These are phyloP conservation scores for Knoxia roxburghii DNA, from an alignment of 257 asterid genomes.

Conservation along the genomic window DNA sequence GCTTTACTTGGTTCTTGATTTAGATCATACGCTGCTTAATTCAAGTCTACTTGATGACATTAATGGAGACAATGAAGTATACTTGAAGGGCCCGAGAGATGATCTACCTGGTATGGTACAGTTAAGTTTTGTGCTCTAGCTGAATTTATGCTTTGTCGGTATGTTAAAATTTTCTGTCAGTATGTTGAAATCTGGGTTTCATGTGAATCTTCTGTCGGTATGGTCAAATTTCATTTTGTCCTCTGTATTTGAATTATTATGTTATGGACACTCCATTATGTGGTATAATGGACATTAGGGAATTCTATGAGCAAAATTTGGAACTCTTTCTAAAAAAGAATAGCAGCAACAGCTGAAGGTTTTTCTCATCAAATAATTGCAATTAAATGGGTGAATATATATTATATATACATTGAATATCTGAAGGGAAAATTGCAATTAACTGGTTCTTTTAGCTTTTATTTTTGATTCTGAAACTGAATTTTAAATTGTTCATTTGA, in stretches of 20 bases:
- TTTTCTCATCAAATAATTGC: too few species aligned
- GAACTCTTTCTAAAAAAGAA: too few species aligned
- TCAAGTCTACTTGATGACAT: slow-evolving; percentile 56
- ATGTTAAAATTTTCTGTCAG: neutral
- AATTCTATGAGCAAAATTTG: too few species aligned
- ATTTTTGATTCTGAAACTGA: neutral
- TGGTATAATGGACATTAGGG: too few species aligned
- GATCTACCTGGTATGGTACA: slow-evolving; percentile 49
- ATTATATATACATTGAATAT: neutral
- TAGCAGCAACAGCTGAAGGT: too few species aligned
- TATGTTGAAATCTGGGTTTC: slow-evolving; percentile 2
- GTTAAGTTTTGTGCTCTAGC: slow-evolving; percentile 6
- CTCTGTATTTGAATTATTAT: neutral
- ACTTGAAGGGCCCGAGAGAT: slow-evolving; percentile 42
- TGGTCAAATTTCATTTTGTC: slow-evolving; percentile 33
- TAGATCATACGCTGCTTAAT: slow-evolving; percentile 80
- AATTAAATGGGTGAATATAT: too few species aligned
- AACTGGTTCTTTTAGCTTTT: too few species aligned
- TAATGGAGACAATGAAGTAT: slow-evolving; percentile 49
- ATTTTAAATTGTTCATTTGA: neutral
- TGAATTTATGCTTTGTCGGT: neutral
- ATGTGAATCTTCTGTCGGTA: neutral
- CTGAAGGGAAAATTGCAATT: neutral
- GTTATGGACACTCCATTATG: neutral
- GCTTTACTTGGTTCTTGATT: slow-evolving; percentile 75